A percentile compares a stretch with the other conserved stretches of the same genome.
Evolutionary conservation across 148 eudicot species (phyloP).

Genomic region (Vaccinium corymbosum): DNA sequence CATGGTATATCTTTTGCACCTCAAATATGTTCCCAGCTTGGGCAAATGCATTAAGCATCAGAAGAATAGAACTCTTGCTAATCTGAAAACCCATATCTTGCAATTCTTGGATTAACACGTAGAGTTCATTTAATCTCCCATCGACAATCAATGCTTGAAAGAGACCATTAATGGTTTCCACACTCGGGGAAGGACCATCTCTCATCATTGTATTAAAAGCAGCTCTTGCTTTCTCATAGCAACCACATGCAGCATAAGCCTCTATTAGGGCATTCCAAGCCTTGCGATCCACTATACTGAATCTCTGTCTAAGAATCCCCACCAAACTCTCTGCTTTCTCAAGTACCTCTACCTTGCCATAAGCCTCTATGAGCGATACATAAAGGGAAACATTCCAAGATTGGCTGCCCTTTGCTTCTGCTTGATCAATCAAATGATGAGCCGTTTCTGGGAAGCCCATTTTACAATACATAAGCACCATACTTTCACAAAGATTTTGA

Average conservation of each 20-base stretch:
- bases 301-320: conserved; percentile 59
- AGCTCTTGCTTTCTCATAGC: conserved; percentile 96
- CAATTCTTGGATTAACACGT: conserved; percentile 81
- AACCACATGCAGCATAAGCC: conserved; percentile 74
- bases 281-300: conserved; percentile 58
- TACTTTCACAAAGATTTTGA: conserved; percentile 42
- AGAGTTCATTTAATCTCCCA: conserved; percentile 74
- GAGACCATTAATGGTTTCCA: conserved; percentile 70
- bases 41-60: conserved; percentile 97
- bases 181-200: conserved; percentile 91
- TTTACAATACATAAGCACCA: conserved; percentile 65
- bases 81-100: conserved; percentile 98
- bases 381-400: conserved; percentile 46
- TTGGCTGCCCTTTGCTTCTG: conserved; percentile 43
- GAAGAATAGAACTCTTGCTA: conserved; percentile 79
- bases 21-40: conserved; percentile 82
- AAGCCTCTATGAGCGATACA: conserved; percentile 68
- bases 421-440: conserved; percentile 55
- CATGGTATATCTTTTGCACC: conserved; percentile 90
- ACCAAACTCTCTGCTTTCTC: conserved; percentile 73
- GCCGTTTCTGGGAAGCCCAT: conserved; percentile 93
- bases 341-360: conserved; percentile 63
- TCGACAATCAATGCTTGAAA: conserved; percentile 85
- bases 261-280: conserved; percentile 77
- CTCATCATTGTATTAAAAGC: conserved; percentile 97